A percentile compares a stretch with the other conserved stretches of the same genome.
These are phyloP conservation scores for Ogataea allantospora DNA, from an alignment of 805 yeast species.

Conservation along the genomic window DNA sequence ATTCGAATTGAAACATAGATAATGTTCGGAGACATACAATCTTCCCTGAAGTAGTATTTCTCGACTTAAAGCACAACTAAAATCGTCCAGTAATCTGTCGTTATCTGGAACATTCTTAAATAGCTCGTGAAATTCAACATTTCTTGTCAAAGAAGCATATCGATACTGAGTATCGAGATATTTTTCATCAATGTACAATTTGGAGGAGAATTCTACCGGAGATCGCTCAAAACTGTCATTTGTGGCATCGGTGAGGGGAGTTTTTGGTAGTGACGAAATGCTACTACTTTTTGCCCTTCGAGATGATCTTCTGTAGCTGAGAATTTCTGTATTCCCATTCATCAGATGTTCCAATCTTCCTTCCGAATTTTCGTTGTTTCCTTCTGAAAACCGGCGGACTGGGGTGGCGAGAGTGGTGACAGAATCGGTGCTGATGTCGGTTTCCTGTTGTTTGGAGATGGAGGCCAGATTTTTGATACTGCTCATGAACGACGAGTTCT, in stretches of 20 bases:
- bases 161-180: conserved; percentile 57
- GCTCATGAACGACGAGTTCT: conserved; percentile 17
- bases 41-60: conserved; percentile 89
- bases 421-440: conserved; percentile 23
- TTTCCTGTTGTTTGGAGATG: conserved; percentile 20
- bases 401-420: conserved; percentile 17
- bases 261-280: conserved; percentile 22
- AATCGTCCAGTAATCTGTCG: conserved; percentile 81
- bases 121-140: conserved; percentile 72
- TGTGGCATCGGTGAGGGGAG: conserved; percentile 17
- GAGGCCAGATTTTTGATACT: conserved; percentile 26
- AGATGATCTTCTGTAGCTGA: conserved; percentile 31
- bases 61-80: conserved; percentile 82
- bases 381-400: conserved; percentile 2
- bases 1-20: conserved; percentile 83
- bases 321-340: conserved; percentile 31
- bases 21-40: conserved; percentile 72
- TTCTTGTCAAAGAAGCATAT: conserved; percentile 61
- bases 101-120: conserved; percentile 66
- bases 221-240: conserved; percentile 18
- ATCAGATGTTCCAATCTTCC: conserved; percentile 23
- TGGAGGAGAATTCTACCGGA: conserved; percentile 33
- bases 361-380: conserved; percentile 5
- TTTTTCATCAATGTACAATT: conserved; percentile 55
- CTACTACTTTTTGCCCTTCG: conserved; percentile 21